Evolutionary conservation across 176 grass and related monocot species (phyloP), one percentile per base, ranked within the genome.

Genomic region (Oryza glumipatula): DNA sequence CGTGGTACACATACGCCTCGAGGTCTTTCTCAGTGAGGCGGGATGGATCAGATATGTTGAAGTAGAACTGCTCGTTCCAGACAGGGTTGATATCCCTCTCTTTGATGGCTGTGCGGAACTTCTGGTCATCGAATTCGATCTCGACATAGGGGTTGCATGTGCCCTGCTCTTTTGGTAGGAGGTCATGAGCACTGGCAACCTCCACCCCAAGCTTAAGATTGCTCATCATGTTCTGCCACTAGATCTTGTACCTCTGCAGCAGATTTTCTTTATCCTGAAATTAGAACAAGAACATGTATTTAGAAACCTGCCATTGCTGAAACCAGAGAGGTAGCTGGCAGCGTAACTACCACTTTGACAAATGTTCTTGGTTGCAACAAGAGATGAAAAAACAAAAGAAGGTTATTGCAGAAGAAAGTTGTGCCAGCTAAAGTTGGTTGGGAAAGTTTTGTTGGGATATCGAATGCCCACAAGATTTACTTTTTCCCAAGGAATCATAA

Each of bases 141-240:
- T 97, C 92, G 5, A 97, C 95, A 65, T 78, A 97, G 26, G 95
- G 61, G 54, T 88, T 97, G 73, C 72, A 70, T 36, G 86, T 85
- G 51, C 88, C 90, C 56, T 94, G 75, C 35, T 97, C 95, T 70
- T 88, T 92, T 0, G 90, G 86, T 65, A 86, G 83, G 36, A 97
- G 90, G 51, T 94, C 92, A 86, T 94, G 90, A 36, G 95, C 95
- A 14, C 92, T 88, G 23, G 76, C 15, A 22, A 97, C 86, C 71
- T 97, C 95, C 8, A 97, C 92, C 7, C 91, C 91, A 30, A 98
- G 93, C 56, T 87, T 98, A 23, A 92, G 76, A n/a, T 85, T 98
- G 83, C 21, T 92, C 91, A 92, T 90, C 23, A 28, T 72, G 88
- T 11, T 17, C 16, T 3, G 17, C 48, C 30, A 54, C 73, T 44